Evolutionary conservation across 352 stramenopile species (phyloP).

Genomic region (Phytophthora cactorum): DNA sequence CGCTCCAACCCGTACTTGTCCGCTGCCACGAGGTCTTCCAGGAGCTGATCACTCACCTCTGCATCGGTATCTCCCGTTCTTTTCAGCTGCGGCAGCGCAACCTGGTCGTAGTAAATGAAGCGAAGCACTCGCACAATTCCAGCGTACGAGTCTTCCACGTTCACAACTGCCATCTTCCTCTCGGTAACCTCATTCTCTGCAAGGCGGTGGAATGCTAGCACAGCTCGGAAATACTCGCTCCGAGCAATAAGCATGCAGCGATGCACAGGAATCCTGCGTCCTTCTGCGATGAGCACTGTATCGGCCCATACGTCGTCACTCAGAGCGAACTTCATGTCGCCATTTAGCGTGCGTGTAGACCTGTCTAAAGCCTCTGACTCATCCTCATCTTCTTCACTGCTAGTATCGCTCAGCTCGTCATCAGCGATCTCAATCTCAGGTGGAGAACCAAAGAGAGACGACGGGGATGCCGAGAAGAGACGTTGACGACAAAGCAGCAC

Average conservation of each 20-base stretch:
- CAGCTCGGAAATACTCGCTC: conserved; percentile 74
- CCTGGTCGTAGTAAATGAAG: conserved; percentile 80
- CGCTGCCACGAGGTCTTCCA: conserved; percentile 78
- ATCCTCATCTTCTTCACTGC: conserved; percentile 2
- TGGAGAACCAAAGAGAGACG: conserved; percentile 8
- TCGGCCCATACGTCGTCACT: conserved; percentile 59
- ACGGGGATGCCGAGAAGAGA: conserved; percentile 31
- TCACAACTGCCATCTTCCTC: conserved; percentile 24
- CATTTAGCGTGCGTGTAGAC: conserved; percentile 31
- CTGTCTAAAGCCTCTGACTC: neutral
- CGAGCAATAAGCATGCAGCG: conserved; percentile 65
- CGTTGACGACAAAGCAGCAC: conserved; percentile 44
- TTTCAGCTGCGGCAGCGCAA: conserved; percentile 21
- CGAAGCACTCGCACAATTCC: conserved; percentile 60
- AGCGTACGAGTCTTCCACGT: conserved; percentile 65
- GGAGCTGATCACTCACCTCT: conserved; percentile 42
- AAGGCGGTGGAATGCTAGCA: conserved; percentile 47
- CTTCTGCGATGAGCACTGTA: conserved; percentile 57
- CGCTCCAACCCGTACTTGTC: conserved; percentile 78
- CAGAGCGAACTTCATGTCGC: conserved; percentile 58
- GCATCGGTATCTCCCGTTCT: conserved; percentile 6
- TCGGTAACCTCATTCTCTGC: neutral
- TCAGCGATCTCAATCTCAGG: conserved; percentile 4
- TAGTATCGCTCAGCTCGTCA: conserved; percentile 15
- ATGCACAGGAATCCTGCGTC: conserved; percentile 52